These are phyloP conservation scores for Saccharomyces pastorianus DNA, from an alignment of 1,139 yeast species.

Conservation along the genomic window DNA sequence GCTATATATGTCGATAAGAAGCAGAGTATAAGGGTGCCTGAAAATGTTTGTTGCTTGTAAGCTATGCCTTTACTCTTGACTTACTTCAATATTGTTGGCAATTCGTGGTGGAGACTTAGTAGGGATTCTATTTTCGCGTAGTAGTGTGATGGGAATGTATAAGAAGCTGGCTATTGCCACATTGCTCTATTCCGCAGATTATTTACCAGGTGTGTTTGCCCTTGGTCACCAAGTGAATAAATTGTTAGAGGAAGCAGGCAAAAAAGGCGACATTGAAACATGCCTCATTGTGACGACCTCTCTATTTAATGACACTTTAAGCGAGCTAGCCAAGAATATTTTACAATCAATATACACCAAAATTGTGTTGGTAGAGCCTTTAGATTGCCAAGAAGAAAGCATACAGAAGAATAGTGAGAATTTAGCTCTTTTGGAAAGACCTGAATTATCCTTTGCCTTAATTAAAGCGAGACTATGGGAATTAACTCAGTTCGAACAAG, in stretches of 20 bases:
- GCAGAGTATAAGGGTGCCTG: neutral
- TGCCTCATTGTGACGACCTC: constrained; percentile 19
- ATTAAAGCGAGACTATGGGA: constrained; percentile 73
- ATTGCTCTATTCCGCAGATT: constrained; percentile 53
- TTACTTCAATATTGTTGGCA: neutral
- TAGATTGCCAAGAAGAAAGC: constrained; percentile 12
- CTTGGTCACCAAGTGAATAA: constrained; percentile 37
- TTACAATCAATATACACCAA: constrained; percentile 23
- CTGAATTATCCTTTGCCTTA: constrained; percentile 64
- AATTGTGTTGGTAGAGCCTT: constrained; percentile 29
- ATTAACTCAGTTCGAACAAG: constrained; percentile 47
- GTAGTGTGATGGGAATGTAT: neutral
- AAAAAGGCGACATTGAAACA: constrained; percentile 7
- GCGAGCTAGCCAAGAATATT: constrained; percentile 14
- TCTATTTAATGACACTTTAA: constrained; percentile 14
- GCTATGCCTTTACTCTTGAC: neutral
- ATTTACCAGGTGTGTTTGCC: constrained; percentile 71
- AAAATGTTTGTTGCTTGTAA: neutral
- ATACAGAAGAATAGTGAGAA: constrained; percentile 32
- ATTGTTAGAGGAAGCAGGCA: constrained; percentile 8
- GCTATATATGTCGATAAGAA: neutral
- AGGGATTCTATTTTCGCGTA: neutral
- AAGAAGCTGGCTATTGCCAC: constrained; percentile 49
- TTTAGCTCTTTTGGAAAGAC: constrained; percentile 49
- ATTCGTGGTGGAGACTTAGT: neutral